Base-by-base conservation (phyloP, 257 asterid genomes). In the Fraxinus quadrangulata region DNA sequence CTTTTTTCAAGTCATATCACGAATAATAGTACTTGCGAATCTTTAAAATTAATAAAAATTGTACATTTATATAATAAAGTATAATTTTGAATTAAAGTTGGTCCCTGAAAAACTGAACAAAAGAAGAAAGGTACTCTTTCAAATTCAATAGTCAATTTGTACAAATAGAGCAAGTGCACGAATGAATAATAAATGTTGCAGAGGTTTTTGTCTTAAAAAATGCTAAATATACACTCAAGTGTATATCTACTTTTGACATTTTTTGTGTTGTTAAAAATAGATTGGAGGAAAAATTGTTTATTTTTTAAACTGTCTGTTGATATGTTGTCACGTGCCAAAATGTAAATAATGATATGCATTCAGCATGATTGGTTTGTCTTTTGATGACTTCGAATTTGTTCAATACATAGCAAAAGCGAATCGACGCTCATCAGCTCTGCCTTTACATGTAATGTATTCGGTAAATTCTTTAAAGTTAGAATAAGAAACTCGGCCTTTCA, bases 1-100 rank as follows among this genome's bases (percentile, higher is more conserved):
- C 68, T 63, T 63, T 63, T 24, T 63, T 63, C 69, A 63, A 24
- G 69, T 63, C 69, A 63, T 24, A 63, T 63, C 69, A 24, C 34
- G 2, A 54, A 16, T 23, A 61, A n/a, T 59, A 21, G 67, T 2
- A 21, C 67, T 21, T 21, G 33, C 3, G 31, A 12, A 21, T 61
- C 31, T 21, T 23, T 61, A 61, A 61, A 61, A 21, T 51, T 51
- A 51, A 45, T 56, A n/a, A 56, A 9, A 56, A 23, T 7, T 24
- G 19, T n/a, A 24, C 69, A 63, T 23, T 63, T 63, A 11, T 23
- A 63, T 2, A 9, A 23, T 63, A 63, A 63, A 63, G 68, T 63
- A 63, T 63, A 23, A 13, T 14, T 63, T 63, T 63, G 69, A 63
- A 63, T 24, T 63, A 63, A 24, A 63, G 69, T 63, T 63, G 69